These are phyloP conservation scores for Pyrenochaeta sp. DNA, from an alignment of 2,329 filamentous ascomycete genomes.

Conservation along the genomic window DNA sequence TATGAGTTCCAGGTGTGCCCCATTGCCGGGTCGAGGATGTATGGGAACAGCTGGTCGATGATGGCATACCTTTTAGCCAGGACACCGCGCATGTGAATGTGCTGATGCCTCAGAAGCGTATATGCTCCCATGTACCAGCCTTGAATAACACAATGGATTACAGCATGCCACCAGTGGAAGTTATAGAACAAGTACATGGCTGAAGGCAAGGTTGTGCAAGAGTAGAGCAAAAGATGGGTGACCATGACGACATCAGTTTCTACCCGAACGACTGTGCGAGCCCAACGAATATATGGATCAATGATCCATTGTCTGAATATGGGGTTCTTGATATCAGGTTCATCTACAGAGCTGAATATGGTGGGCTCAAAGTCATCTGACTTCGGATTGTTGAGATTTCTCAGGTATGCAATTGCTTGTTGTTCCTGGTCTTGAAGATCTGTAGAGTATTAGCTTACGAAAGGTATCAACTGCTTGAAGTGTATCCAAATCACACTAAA, in stretches of 20 bases:
- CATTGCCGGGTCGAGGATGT: slow-evolving; percentile 77
- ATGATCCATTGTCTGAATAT: slow-evolving; percentile 59
- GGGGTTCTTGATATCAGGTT: slow-evolving; percentile 52
- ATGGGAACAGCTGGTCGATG: slow-evolving; percentile 74
- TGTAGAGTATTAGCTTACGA: slow-evolving; percentile 12
- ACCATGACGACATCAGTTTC: slow-evolving; percentile 80
- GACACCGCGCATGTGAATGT: slow-evolving; percentile 80
- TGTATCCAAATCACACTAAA: not conserved
- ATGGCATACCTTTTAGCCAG: slow-evolving; percentile 63
- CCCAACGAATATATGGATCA: slow-evolving; percentile 67
- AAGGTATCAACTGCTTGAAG: not conserved
- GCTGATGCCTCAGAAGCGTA: slow-evolving; percentile 84
- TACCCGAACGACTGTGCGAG: slow-evolving; percentile 66
- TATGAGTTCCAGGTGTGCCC: slow-evolving; percentile 88
- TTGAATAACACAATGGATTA: slow-evolving; percentile 72
- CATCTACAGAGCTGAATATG: slow-evolving; percentile 63
- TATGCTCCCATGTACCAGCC: slow-evolving; percentile 75
- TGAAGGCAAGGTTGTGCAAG: slow-evolving; percentile 73
- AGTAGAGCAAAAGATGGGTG: slow-evolving; percentile 77
- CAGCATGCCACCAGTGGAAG: slow-evolving; percentile 73
- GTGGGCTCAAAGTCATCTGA: slow-evolving; percentile 63
- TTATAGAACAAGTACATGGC: slow-evolving; percentile 70
- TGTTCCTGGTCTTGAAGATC: slow-evolving; percentile 41
- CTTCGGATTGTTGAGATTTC: slow-evolving; percentile 60
- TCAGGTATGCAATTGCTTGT: slow-evolving; percentile 55